A percentile compares a stretch with the other conserved stretches of the same genome.
Conservation (phyloP, 2,329 filamentous ascomycete genomes). For the Ophiostoma pallidulum region DNA sequence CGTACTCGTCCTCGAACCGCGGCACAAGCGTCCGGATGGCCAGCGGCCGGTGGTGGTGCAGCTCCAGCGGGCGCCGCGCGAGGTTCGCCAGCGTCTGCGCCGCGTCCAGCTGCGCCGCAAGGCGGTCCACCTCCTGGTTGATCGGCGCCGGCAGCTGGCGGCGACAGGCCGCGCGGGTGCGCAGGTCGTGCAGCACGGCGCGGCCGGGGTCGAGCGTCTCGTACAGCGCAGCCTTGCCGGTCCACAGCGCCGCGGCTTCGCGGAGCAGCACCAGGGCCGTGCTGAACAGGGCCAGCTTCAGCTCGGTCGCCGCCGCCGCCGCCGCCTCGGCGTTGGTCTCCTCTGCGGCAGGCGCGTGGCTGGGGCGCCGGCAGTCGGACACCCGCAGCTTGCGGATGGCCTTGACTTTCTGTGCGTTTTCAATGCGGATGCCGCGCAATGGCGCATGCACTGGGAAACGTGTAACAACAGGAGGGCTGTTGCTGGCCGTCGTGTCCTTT, state of each 20-base stretch:
- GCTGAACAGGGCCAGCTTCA: constrained; percentile 51
- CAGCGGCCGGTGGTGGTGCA: constrained; percentile 82
- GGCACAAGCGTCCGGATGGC: constrained; percentile 82
- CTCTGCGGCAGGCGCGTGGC: constrained; percentile 18
- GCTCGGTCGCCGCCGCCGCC: too few relatives aligned
- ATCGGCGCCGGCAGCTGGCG: constrained; percentile 39
- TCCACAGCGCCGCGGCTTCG: constrained; percentile 61
- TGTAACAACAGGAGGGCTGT: too few relatives aligned
- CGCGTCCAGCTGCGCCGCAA: constrained; percentile 37
- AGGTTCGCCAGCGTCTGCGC: constrained; percentile 54
- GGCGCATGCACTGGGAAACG: constrained; percentile 10
- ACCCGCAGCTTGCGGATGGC: constrained; percentile 12
- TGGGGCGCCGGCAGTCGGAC: constrained; percentile 16
- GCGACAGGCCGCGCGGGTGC: constrained; percentile 37
- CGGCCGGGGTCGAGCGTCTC: constrained; percentile 66
- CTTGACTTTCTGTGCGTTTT: constrained; percentile 38
- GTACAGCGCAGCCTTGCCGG: constrained; percentile 59
- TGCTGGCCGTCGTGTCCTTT: too few relatives aligned
- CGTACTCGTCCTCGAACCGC: constrained; percentile 93
- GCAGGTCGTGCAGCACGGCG: constrained; percentile 51
- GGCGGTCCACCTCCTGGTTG: constrained; percentile 31
- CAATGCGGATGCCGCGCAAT: constrained; percentile 37
- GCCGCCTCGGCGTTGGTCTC: constrained; percentile 22
- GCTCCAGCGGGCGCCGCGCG: constrained; percentile 66
- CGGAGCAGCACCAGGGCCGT: constrained; percentile 58